Evolutionary conservation across 768 basidiomycete species (phyloP), one percentile per base, ranked within the genome.

Genomic region (Suillus subaureus): DNA sequence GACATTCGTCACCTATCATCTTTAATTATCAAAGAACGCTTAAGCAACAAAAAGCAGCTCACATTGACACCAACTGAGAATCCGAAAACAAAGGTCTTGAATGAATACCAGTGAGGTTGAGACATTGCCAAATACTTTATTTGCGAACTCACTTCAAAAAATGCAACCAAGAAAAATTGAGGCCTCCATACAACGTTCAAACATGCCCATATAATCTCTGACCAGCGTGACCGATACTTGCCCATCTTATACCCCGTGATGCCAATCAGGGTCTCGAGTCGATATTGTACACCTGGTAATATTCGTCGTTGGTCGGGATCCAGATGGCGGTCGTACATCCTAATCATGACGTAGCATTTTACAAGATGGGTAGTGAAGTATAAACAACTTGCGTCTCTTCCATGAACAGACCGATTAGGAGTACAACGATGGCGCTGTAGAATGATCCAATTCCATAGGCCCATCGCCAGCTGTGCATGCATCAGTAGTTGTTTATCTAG

Each of bases 401-500:
- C 69, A 79, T 70, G 65, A 86, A 81, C 58, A 86, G 68, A 12
- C 73, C 73, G 58, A 87, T 84, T 21, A 86, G 69, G 0, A 70
- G 47, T n/a, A 86, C 72, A 28, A 87, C 81, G n/a, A 84, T 63
- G 3, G 72, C 78, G 45, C 77, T 72, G 69, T 85, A 87, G 12
- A 85, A 81, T 21, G 79, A 81, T 0, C 79, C 85, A 66, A 84
- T 81, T 23, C 82, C 83, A 65, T 86, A 86, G n/a, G 83, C 76
- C 84, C 85, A 85, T 39, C 82, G 71, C 80, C 80, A 85, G 62
- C 79, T 83, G 55, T 6, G 33, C 6, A 33, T 1, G 21, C 0
- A 57, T 72, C 18, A 73, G 40, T 21, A 39, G 42, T 8, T 23
- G n/a, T 21, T 5, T 33, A 18, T 23, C 21, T n/a, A 2, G 37